Evolutionary conservation across 345 rosid species (phyloP).

Genomic region (Linum trigynum): DNA sequence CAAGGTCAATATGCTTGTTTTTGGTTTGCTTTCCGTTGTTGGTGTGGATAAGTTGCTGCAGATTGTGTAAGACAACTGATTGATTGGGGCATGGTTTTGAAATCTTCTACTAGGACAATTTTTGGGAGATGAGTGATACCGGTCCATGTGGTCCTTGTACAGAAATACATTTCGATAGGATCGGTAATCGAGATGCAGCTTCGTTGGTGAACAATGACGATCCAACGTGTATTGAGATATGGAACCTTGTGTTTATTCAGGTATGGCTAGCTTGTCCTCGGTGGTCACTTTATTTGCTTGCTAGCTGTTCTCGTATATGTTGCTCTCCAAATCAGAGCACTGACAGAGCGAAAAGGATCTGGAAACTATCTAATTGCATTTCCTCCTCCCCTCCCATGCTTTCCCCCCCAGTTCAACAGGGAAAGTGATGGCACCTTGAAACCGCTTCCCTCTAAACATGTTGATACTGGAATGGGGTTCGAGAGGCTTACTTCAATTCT

Average conservation of each 20-base stretch:
- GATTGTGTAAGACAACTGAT: background rate
- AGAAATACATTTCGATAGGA: slow-evolving; percentile 86
- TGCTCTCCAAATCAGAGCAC: no score
- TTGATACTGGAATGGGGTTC: slow-evolving; percentile 95
- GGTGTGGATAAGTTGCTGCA: background rate
- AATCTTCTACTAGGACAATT: slow-evolving; percentile 55
- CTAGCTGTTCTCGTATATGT: no score
- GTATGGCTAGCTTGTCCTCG: slow-evolving; percentile 21
- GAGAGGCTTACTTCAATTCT: slow-evolving; percentile 88
- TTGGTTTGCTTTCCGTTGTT: background rate
- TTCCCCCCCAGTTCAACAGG: slow-evolving; percentile 58
- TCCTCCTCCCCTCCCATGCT: background rate
- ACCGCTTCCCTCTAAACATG: slow-evolving; percentile 71
- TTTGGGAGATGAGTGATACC: slow-evolving; percentile 99
- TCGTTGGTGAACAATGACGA: slow-evolving; percentile 78
- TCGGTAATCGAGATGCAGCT: slow-evolving; percentile 81
- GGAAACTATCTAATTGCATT: no score
- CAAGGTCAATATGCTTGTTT: slow-evolving; percentile 38
- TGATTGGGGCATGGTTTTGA: slow-evolving; percentile 4
- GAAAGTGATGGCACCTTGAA: slow-evolving; percentile 81
- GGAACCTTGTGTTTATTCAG: slow-evolving; percentile 99
- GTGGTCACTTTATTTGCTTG: no score
- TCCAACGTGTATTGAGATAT: slow-evolving; percentile 95
- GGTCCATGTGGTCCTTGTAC: slow-evolving; percentile 99
- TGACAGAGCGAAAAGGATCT: no score